Evolutionary conservation across 1,139 yeast species (phyloP).

Genomic region (Suhomyces chickasaworum): DNA sequence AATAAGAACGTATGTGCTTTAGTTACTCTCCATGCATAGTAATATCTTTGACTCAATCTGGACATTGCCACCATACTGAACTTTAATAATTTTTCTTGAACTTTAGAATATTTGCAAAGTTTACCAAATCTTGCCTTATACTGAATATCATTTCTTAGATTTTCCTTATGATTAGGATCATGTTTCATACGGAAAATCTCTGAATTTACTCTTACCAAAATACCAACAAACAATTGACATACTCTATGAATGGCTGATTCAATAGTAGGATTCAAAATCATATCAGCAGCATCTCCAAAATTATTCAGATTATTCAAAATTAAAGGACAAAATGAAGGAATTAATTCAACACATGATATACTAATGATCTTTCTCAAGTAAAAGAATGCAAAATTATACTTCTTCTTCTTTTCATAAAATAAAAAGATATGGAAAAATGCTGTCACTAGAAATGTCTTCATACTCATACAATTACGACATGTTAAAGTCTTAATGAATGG

Average conservation of each 20-base stretch:
- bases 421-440: conserved; percentile 32
- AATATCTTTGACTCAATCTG: conserved; percentile 39
- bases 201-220: conserved; percentile 18
- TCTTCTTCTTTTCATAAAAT: conserved; percentile 20
- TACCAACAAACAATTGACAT: conserved; percentile 31
- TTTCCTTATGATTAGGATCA: conserved; percentile 21
- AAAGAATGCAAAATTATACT: conserved; percentile 21
- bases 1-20: conserved; percentile 38
- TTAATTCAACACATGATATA: conserved; percentile 27
- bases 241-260: conserved; percentile 34
- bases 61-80: conserved; percentile 29
- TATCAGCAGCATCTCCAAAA: conserved; percentile 41
- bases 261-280: conserved; percentile 38
- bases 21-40: conserved; percentile 47
- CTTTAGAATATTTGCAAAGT: conserved; percentile 17
- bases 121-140: conserved; percentile 19
- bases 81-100: conserved; percentile 23
- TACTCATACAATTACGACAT: conserved; percentile 34
- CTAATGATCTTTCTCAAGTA: conserved; percentile 29
- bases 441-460: conserved; percentile 31
- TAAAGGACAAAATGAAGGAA: conserved; percentile 33
- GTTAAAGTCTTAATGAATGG: conserved; percentile 37
- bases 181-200: conserved; percentile 18
- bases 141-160: conserved; percentile 17
- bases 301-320: conserved; percentile 29